Percentiles rank a stretch among this genome's conserved stretches.
Evolutionary conservation across 805 yeast genomes (phyloP).

Genomic region (Isabelozyma gotoi): DNA sequence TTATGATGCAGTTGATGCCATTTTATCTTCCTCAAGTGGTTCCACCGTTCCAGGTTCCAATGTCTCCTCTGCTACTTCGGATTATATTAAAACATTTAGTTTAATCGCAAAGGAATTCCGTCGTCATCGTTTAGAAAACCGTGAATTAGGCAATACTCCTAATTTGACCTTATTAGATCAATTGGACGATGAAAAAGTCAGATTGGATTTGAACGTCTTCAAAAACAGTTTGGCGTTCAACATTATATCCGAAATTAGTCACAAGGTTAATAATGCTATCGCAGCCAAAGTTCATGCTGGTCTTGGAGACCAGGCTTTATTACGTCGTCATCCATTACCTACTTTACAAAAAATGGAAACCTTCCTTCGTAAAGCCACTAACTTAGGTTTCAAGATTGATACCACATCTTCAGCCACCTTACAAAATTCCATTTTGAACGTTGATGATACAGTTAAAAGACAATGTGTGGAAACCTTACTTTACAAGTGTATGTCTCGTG

Average conservation of each 20-base stretch:
- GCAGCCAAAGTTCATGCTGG: conserved; percentile 77
- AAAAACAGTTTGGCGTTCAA: conserved; percentile 56
- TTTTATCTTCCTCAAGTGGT: conserved; percentile 34
- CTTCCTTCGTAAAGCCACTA: conserved; percentile 67
- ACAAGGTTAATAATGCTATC: conserved; percentile 79
- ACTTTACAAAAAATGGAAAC: conserved; percentile 76
- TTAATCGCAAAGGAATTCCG: conserved; percentile 68
- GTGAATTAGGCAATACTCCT: conserved; percentile 46
- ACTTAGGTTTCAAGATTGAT: conserved; percentile 68
- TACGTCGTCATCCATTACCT: conserved; percentile 88
- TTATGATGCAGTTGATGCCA: conserved; percentile 55
- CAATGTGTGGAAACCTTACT: conserved; percentile 76
- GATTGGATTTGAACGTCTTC: conserved; percentile 70
- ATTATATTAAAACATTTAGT: conserved; percentile 62
- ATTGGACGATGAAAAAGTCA: conserved; percentile 81
- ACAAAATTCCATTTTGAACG: conserved; percentile 64
- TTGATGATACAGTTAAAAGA: conserved; percentile 62
- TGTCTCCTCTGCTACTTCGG: conserved; percentile 56
- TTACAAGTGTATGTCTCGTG: conserved; percentile 78
- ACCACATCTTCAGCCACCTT: conserved; percentile 70
- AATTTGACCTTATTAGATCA: conserved; percentile 70
- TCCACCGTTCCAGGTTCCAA: conserved; percentile 14
- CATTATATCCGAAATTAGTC: conserved; percentile 71
- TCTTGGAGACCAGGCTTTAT: conserved; percentile 76
- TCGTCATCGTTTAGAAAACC: conserved; percentile 60